These are phyloP conservation scores for Agrocybe pediades DNA, from an alignment of 768 basidiomycete species.

Conservation along the genomic window DNA sequence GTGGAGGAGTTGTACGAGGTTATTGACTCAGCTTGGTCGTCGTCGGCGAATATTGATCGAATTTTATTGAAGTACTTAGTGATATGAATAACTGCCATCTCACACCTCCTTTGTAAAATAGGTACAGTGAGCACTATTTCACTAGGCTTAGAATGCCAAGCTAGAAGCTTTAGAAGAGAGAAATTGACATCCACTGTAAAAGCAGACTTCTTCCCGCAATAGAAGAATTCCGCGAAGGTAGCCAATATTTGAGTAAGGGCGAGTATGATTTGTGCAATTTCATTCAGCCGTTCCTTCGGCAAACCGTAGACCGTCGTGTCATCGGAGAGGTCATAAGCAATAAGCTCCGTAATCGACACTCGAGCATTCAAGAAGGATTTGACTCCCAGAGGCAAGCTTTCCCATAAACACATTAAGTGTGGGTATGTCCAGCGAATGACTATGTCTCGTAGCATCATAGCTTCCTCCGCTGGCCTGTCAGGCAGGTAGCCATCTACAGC, in stretches of 20 bases:
- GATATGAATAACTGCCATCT: background rate
- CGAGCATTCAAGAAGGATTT: background rate
- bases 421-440: conserved; percentile 4
- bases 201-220: background rate
- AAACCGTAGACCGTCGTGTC: conserved; percentile 1
- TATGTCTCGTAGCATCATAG: background rate
- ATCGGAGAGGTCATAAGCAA: background rate
- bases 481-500: background rate
- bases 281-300: background rate
- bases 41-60: background rate
- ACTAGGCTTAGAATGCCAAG: background rate
- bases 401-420: conserved; percentile 5
- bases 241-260: conserved; percentile 7
- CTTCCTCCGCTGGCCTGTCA: background rate
- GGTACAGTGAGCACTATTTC: background rate
- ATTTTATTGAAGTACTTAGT: conserved; percentile 5
- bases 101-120: conserved; percentile 3
- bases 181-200: conserved; percentile 4
- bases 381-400: background rate
- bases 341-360: background rate
- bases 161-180: conserved; percentile 1
- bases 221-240: conserved; percentile 1
- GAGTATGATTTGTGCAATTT: conserved; percentile 1
- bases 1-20: conserved; percentile 10
- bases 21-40: conserved; percentile 7